Evolutionary conservation across 148 eudicot species (phyloP).

Genomic region (Amaranthus palmeri): DNA sequence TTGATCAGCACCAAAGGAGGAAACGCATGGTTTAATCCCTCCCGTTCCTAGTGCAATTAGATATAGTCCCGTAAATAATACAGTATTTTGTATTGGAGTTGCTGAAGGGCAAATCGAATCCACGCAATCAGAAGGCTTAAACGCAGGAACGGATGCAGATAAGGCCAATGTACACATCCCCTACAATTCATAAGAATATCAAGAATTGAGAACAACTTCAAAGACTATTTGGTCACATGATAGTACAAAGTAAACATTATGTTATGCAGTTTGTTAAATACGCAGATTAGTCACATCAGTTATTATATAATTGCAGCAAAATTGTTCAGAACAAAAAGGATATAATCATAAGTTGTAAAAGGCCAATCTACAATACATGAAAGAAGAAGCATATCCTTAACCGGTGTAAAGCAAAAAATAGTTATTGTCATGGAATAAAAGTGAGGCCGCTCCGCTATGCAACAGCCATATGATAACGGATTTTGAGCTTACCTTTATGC

Average conservation of each 20-base stretch:
- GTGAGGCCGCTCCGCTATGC: no score
- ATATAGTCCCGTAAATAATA: slow-evolving; percentile 40
- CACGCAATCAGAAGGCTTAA: slow-evolving; percentile 24
- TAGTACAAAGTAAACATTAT: no score
- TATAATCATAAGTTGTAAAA: neutral
- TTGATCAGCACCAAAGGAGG: slow-evolving; percentile 49
- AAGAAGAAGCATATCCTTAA: neutral
- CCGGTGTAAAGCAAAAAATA: no score
- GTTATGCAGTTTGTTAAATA: no score
- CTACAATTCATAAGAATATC: neutral
- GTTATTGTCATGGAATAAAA: no score
- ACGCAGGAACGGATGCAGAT: slow-evolving; percentile 44
- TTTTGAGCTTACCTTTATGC: no score
- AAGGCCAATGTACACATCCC: slow-evolving; percentile 43
- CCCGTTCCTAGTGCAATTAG: slow-evolving; percentile 47
- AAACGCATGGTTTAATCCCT: slow-evolving; percentile 51
- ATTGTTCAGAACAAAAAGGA: neutral
- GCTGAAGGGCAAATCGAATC: slow-evolving; percentile 42
- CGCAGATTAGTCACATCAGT: slow-evolving; percentile 33
- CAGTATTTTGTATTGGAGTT: slow-evolving; percentile 29
- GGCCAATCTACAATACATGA: neutral
- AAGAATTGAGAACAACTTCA: neutral
- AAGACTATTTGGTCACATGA: no score
- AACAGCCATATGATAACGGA: no score
- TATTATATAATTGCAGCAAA: neutral